phyloP scores from a whole-genome alignment of 2,329 filamentous ascomycete species.

The Cytospora chrysosperma region DNA sequence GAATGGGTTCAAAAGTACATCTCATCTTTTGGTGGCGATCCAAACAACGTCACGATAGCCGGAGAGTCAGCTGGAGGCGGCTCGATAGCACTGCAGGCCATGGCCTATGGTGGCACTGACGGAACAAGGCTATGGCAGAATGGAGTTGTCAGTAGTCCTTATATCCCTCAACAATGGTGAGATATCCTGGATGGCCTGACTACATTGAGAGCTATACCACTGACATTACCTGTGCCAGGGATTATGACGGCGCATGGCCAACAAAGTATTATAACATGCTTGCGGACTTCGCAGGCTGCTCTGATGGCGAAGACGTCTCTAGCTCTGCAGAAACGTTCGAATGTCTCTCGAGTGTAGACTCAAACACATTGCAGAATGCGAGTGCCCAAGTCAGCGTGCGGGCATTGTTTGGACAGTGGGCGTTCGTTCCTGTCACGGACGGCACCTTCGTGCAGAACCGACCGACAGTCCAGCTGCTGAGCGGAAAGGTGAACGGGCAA shows the following conservation, averaged over 20 bases:
- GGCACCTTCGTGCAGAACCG: conserved; percentile 32
- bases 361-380: conserved; percentile 29
- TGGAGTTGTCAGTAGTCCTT: not conserved
- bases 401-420: conserved; percentile 29
- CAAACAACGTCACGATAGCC: not conserved
- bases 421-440: conserved; percentile 38
- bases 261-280: not conserved
- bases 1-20: conserved; percentile 4
- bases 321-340: conserved; percentile 20
- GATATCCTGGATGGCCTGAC: not conserved
- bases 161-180: not conserved
- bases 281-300: not conserved
- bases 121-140: not conserved
- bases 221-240: not conserved
- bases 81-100: not conserved
- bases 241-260: not conserved
- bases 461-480: conserved; percentile 32
- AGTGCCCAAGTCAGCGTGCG: conserved; percentile 27
- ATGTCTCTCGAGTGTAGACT: conserved; percentile 32
- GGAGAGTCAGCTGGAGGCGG: not conserved
- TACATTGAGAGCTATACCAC: not conserved
- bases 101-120: not conserved
- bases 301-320: not conserved
- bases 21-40: conserved; percentile 21
- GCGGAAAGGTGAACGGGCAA: conserved; percentile 33